phyloP scores from a whole-genome alignment of 2,329 filamentous ascomycete genomes.

The Geosmithia putterillii region DNA sequence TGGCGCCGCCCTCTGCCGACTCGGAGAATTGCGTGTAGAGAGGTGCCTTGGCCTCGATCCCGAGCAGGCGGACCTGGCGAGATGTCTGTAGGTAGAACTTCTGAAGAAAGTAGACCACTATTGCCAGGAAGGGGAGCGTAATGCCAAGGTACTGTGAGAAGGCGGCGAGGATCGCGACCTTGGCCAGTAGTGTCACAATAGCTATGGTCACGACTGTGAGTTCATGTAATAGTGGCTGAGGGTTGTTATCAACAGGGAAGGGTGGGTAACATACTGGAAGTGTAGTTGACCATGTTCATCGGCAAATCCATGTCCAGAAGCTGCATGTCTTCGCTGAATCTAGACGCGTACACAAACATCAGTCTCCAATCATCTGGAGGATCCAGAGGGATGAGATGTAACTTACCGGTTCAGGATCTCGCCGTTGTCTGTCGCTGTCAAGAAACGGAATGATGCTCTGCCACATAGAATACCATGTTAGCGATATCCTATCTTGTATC shows the following conservation, averaged over 20 bases:
- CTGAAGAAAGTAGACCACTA: slow-evolving; percentile 8
- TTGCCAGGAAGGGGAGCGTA: slow-evolving; percentile 23
- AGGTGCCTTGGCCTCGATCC: slow-evolving; percentile 37
- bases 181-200: no score
- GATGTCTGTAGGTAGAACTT: slow-evolving; percentile 30
- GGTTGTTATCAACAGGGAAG: no score
- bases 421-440: slow-evolving; percentile 25
- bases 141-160: slow-evolving; percentile 19
- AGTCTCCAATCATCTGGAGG: neutral
- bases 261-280: slow-evolving; percentile 1
- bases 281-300: slow-evolving; percentile 11
- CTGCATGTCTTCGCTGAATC: slow-evolving; percentile 29
- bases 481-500: no score
- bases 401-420: slow-evolving; percentile 25
- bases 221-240: no score
- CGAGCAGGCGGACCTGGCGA: slow-evolving; percentile 38
- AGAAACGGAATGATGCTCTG: slow-evolving; percentile 26
- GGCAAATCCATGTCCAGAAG: slow-evolving; percentile 27
- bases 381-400: slow-evolving; percentile 8
- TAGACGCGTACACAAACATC: slow-evolving; percentile 2
- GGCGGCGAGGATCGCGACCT: no score
- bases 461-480: no score
- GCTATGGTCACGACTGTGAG: no score
- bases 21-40: slow-evolving; percentile 27
- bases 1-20: slow-evolving; percentile 12